Conservation (phyloP, 352 stramenopile species). For the Plasmopara halstedii region DNA sequence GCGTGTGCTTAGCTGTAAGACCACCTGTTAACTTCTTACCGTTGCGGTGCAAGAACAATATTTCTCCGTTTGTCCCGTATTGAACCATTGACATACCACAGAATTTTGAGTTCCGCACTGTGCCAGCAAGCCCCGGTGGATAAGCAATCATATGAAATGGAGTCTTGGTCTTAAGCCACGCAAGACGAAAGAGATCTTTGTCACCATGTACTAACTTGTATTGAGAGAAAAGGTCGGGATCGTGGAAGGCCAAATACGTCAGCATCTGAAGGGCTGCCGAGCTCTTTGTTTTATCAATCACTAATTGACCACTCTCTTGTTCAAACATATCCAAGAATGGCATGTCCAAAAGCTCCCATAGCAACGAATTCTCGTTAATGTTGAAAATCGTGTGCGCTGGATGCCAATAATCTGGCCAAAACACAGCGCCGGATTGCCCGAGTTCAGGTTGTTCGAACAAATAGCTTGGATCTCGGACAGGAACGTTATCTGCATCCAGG, state of each 20-base stretch:
- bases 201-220: slow-evolving; percentile 31
- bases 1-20: slow-evolving; percentile 1
- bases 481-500: slow-evolving; percentile 49
- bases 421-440: slow-evolving; percentile 29
- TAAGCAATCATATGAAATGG: slow-evolving; percentile 32
- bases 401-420: slow-evolving; percentile 47
- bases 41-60: slow-evolving; percentile 42
- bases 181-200: slow-evolving; percentile 43
- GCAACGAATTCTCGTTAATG: slow-evolving; percentile 33
- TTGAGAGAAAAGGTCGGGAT: slow-evolving; percentile 16
- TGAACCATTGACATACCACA: slow-evolving; percentile 42
- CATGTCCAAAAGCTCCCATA: slow-evolving; percentile 37
- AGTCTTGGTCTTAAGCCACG: slow-evolving; percentile 35
- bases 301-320: slow-evolving; percentile 45
- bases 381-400: slow-evolving; percentile 48
- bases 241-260: slow-evolving; percentile 22
- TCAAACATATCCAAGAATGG: slow-evolving; percentile 44
- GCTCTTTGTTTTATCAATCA: slow-evolving; percentile 25
- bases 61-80: slow-evolving; percentile 18
- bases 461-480: slow-evolving; percentile 38
- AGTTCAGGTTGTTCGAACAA: slow-evolving; percentile 38
- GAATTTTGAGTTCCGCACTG: slow-evolving; percentile 17
- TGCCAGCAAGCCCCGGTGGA: slow-evolving; percentile 23
- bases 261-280: slow-evolving; percentile 13
- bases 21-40: slow-evolving; percentile 22